Evolutionary conservation across 371 early-diverging fungal genomes (phyloP), one percentile per base, ranked within the genome.

Genomic region (Mucor velutinosus): DNA sequence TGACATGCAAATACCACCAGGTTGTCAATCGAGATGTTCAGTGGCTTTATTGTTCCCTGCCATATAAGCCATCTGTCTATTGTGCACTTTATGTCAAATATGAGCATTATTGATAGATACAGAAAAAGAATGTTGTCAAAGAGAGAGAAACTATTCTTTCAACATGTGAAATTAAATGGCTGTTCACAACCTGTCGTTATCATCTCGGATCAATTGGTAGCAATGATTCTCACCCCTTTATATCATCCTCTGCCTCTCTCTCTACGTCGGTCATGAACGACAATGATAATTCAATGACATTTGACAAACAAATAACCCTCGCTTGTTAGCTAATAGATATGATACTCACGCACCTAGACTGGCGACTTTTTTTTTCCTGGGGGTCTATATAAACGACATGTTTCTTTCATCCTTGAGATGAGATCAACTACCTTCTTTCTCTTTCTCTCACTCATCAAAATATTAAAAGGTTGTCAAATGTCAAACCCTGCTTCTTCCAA

Each of bases 281-380:
- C 70, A 70, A 70, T 61, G 59, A 65, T 58, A 69, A 60, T 49
- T 64, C 69, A 69, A 47, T 69, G 64, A 69, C 37, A 69, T 58
- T 37, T 37, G 64, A 60, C 69, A 69, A 59, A 60, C 25, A 63
- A 37, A 32, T 47, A 21, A 51, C 51, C 51, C 51, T 11, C 25
- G 51, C 12, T 23, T 0, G 21, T 21, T 12, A 4, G 11, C 11
- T 21, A 7, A 49, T 6, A 8, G 21, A 47, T 19, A 19, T 19
- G 7, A n/a, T 47, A 47, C 47, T 23, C 51, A 51, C 51, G 21
- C 51, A 51, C 51, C 25, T 51, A 12, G 10, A 19, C 41, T 64
- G 64, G 61, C 63, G 51, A 66, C 66, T 60, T 59, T 66, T 66
- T 62, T 21, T 56, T 32, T 27, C 11, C 11, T 29, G 12, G 11